phyloP scores from a whole-genome alignment of 2,329 filamentous ascomycete species.

The Cercospora sojina region DNA sequence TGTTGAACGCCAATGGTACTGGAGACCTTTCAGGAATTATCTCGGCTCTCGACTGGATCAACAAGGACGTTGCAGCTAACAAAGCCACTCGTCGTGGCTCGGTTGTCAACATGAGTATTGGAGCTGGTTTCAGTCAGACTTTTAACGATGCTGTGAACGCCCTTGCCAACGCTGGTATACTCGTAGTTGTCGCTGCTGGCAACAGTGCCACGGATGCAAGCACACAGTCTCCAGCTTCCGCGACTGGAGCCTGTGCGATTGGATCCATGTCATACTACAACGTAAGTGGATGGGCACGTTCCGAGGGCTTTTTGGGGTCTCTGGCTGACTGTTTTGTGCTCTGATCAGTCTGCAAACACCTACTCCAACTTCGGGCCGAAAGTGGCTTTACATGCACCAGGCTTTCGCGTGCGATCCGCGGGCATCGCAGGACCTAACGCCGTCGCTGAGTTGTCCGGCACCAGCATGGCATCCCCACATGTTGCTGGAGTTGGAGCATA shows the following conservation, averaged over 20 bases:
- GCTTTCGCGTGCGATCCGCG: constrained; percentile 50
- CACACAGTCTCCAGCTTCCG: constrained; percentile 37
- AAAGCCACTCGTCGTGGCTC: constrained; percentile 50
- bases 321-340: background rate
- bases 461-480: constrained; percentile 42
- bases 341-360: constrained; percentile 26
- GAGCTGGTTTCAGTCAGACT: constrained; percentile 35
- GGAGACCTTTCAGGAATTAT: constrained; percentile 48
- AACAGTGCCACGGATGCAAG: constrained; percentile 36
- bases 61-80: constrained; percentile 60
- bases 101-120: constrained; percentile 42
- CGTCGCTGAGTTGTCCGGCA: constrained; percentile 49
- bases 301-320: background rate
- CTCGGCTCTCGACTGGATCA: constrained; percentile 47
- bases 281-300: constrained; percentile 11
- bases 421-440: constrained; percentile 47
- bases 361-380: constrained; percentile 42
- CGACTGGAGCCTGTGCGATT: constrained; percentile 39
- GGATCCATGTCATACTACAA: constrained; percentile 37
- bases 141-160: constrained; percentile 35
- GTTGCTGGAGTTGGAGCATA: constrained; percentile 27
- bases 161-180: constrained; percentile 41
- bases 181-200: constrained; percentile 40
- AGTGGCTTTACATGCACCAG: constrained; percentile 48
- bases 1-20: constrained; percentile 45